A percentile compares a stretch with the other conserved stretches of the same genome.
phyloP scores from a whole-genome alignment of 495 filamentous ascomycete genomes.

The Aspergillus kassunensis region DNA sequence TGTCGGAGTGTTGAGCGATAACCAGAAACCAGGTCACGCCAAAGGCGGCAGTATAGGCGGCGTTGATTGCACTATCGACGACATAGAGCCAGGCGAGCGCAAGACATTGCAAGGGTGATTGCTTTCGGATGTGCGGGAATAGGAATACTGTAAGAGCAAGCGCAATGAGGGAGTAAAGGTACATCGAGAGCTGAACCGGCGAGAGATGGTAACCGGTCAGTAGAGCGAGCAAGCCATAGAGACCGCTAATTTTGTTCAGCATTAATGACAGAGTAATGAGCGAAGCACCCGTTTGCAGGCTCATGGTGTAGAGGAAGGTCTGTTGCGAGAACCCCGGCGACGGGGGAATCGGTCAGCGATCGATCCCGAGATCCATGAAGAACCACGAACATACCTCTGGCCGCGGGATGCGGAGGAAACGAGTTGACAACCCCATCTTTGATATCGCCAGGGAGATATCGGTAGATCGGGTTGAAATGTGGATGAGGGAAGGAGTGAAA shows the following conservation, averaged over 20 bases:
- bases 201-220: slow-evolving; percentile 68
- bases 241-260: slow-evolving; percentile 82
- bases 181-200: slow-evolving; percentile 70
- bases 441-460: slow-evolving; percentile 15
- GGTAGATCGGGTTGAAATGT: neutral
- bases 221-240: slow-evolving; percentile 85
- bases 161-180: slow-evolving; percentile 73
- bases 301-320: slow-evolving; percentile 80
- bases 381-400: slow-evolving; percentile 44
- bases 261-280: slow-evolving; percentile 73
- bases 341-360: slow-evolving; percentile 10
- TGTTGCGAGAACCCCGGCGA: slow-evolving; percentile 33
- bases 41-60: slow-evolving; percentile 72
- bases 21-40: slow-evolving; percentile 79
- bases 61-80: slow-evolving; percentile 75
- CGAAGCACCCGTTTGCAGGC: slow-evolving; percentile 79
- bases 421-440: slow-evolving; percentile 45
- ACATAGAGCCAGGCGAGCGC: slow-evolving; percentile 72
- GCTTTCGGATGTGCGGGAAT: slow-evolving; percentile 65
- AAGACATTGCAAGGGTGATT: slow-evolving; percentile 63
- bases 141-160: slow-evolving; percentile 59
- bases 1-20: slow-evolving; percentile 52
- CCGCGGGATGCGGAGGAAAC: slow-evolving; percentile 55
- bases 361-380: slow-evolving; percentile 10
- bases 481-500: slow-evolving; percentile 12